Base-by-base conservation (phyloP, 306 rosid genomes). In the Prunus persica region DNA sequence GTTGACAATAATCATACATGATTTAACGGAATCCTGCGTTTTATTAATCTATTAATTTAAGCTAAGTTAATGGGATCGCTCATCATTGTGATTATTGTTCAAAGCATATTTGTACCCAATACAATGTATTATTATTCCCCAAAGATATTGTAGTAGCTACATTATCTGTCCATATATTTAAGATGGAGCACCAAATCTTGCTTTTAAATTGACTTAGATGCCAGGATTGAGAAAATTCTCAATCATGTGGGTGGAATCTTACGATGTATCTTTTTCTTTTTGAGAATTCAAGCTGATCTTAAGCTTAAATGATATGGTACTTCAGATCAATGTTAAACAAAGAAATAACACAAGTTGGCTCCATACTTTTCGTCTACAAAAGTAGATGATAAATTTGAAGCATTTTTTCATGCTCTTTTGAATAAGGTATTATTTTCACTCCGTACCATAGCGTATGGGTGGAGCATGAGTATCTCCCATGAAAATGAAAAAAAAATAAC, bases 1-100 rank as follows among this genome's bases (percentile, higher is more conserved):
- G 73, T 71, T 34, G 66, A 73, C 47, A 75, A 73, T 46, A 57
- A 49, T 67, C 58, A 27, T 49, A 54, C 45, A 78, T 63, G 69
- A 67, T 82, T 78, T 74, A 69, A 27, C 25, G 49, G 78, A 78
- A 82, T 78, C 77, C 49, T 72, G 43, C 24, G 32, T 82, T 73
- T 50, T 16, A 10, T 71, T 54, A 27, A 10, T 74, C 75, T 46
- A 8, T 66, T 57, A 9, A 24, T 24, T 41, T 47, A 67, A 79
- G 61, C 50, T 38, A 80, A 22, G 52, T 47, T 51, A 50, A 67
- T 57, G 65, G 43, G 60, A 65, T 65, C 45, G 54, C 50, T 51
- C 50, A 57, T 55, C 54, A 22, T 67, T 28, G 14, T 60, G 74
- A 20, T 68, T 20, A 73, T 62, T 68, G 76, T 58, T 78, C 15